Conservation (phyloP, 2,329 filamentous ascomycete genomes). For the Fusarium sp. region DNA sequence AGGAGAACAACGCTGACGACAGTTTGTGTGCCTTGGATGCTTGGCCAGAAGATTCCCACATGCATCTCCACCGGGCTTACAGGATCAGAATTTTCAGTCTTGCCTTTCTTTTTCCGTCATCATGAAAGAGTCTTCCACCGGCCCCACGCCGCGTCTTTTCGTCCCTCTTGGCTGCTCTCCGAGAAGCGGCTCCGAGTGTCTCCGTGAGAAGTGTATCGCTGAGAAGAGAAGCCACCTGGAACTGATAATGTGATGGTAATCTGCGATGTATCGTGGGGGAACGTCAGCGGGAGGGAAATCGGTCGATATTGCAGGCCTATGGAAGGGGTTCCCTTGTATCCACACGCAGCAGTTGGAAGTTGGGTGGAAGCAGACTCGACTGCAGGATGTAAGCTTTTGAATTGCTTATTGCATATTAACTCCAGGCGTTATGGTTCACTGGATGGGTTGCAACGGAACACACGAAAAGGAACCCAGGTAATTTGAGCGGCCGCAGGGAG, state of each 20-base stretch:
- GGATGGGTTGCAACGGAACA: constrained; percentile 10
- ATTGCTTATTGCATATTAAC: constrained; percentile 13
- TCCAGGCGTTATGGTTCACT: constrained; percentile 8
- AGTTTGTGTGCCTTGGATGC: constrained; percentile 1
- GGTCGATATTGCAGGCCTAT: constrained; percentile 20
- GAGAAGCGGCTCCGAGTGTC: constrained; percentile 38
- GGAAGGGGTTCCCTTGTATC: constrained; percentile 16
- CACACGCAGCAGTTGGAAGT: neutral
- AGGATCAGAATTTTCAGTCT: constrained; percentile 28
- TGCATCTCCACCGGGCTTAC: constrained; percentile 35
- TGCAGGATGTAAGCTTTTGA: neutral
- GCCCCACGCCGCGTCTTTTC: constrained; percentile 37
- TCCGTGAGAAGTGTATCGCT: constrained; percentile 22
- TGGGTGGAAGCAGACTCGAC: neutral
- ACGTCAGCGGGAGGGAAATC: constrained; percentile 11
- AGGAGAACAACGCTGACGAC: constrained; percentile 25
- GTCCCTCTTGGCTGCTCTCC: constrained; percentile 9
- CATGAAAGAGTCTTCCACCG: constrained; percentile 18
- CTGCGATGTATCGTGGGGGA: constrained; percentile 32
- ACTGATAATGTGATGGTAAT: constrained; percentile 15
- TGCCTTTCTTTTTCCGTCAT: constrained; percentile 6
- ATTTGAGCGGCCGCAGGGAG: neutral
- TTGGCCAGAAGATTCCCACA: constrained; percentile 19
- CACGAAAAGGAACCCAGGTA: neutral
- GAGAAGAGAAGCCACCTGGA: neutral